A percentile compares a stretch with the other conserved stretches of the same genome.
Evolutionary conservation across 177 flowering plant genomes (phyloP).

Genomic region (Tripterygium wilfordii): DNA sequence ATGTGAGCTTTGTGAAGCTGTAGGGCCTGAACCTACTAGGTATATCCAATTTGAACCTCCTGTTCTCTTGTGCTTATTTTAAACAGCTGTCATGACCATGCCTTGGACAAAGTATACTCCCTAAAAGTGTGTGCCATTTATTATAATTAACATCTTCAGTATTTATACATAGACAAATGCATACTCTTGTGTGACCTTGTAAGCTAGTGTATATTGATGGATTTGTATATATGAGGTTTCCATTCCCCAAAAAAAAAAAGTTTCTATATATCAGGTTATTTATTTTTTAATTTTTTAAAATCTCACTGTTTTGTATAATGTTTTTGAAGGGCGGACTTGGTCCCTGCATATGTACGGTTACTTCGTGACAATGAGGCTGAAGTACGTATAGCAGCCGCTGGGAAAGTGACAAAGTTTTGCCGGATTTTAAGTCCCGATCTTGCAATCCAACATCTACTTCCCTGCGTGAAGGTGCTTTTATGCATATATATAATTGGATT

Average conservation of each 20-base stretch:
- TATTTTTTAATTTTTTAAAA: neutral
- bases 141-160: too few relatives aligned
- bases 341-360: conserved; percentile 88
- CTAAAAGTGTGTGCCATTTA: too few relatives aligned
- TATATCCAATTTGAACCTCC: conserved; percentile 11
- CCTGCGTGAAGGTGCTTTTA: conserved; percentile 71
- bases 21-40: conserved; percentile 91
- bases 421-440: conserved; percentile 73
- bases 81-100: too few relatives aligned
- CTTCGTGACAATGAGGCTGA: conserved; percentile 97
- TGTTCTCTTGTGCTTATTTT: neutral
- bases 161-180: too few relatives aligned
- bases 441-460: conserved; percentile 83
- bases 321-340: conserved; percentile 65
- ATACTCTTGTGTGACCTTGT: too few relatives aligned
- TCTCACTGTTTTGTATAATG: conserved; percentile 2
- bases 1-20: conserved; percentile 92
- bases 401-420: conserved; percentile 87
- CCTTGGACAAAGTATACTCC: too few relatives aligned
- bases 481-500: neutral
- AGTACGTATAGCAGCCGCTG: conserved; percentile 95
- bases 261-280: too few relatives aligned
- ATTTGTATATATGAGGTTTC: too few relatives aligned
- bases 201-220: too few relatives aligned
- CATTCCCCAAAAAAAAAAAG: too few relatives aligned